Conservation (phyloP, 768 basidiomycete species). For the Pleurotus platypus region DNA sequence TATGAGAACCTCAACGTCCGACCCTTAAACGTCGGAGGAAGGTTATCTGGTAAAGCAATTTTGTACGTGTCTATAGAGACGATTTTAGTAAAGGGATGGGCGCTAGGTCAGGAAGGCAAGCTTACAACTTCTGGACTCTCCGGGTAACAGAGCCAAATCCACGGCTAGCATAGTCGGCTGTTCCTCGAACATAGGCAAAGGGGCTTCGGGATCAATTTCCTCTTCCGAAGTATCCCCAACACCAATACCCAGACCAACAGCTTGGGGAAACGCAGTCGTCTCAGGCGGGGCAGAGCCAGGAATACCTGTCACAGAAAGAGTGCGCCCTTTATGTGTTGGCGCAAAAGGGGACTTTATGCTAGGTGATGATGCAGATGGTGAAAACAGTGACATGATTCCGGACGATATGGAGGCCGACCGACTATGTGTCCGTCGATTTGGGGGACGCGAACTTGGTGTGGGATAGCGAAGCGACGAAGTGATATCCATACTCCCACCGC, state of each 20-base stretch:
- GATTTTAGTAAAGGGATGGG: background rate
- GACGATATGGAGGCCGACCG: constrained; percentile 4
- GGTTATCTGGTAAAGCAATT: constrained; percentile 65
- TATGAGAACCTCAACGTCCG: constrained; percentile 84
- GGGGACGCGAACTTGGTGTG: constrained; percentile 25
- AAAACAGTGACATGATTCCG: constrained; percentile 5
- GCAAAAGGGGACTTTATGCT: constrained; percentile 47
- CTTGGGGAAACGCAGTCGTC: background rate
- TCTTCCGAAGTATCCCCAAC: constrained; percentile 25
- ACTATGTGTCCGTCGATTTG: constrained; percentile 12
- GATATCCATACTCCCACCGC: constrained; percentile 83
- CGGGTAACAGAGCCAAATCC: constrained; percentile 77
- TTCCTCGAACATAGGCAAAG: constrained; percentile 82
- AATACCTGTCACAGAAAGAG: constrained; percentile 5
- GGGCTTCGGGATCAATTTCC: constrained; percentile 56
- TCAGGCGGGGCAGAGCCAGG: constrained; percentile 4
- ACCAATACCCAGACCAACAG: constrained; percentile 20
- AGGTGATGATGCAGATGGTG: constrained; percentile 34
- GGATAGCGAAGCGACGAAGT: constrained; percentile 46
- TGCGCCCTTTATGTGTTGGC: constrained; percentile 23
- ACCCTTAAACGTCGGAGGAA: constrained; percentile 91
- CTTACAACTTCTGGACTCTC: constrained; percentile 82
- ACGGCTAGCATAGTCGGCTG: constrained; percentile 88
- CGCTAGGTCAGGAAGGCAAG: constrained; percentile 15
- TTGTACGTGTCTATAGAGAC: constrained; percentile 69